phyloP scores from a whole-genome alignment of 306 rosid genomes.

The Casuarina glauca region DNA sequence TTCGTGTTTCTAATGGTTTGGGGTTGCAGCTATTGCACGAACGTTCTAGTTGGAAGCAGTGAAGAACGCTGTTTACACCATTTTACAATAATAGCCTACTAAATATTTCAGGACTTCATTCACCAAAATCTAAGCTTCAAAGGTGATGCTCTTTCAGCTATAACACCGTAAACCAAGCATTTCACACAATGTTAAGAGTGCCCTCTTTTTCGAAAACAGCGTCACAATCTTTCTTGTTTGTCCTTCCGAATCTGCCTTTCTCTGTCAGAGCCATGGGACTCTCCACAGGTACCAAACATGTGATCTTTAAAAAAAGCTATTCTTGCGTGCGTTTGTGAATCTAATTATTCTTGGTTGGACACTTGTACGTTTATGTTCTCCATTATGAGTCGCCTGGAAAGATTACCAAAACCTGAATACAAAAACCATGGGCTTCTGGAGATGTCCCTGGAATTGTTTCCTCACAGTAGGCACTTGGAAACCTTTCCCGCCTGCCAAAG shows the following conservation, averaged over 20 bases:
- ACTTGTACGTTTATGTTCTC: neutral
- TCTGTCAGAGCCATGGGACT: neutral
- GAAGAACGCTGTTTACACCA: neutral
- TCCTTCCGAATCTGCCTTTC: neutral
- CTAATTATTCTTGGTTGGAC: neutral
- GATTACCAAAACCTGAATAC: conserved; percentile 9
- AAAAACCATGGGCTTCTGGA: conserved; percentile 43
- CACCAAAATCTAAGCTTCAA: conserved; percentile 18
- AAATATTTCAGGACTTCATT: conserved; percentile 17
- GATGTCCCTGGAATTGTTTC: conserved; percentile 25
- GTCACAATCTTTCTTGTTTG: neutral
- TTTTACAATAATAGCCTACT: no score
- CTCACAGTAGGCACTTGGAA: neutral
- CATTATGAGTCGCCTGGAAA: conserved; percentile 16
- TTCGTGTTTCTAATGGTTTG: no score
- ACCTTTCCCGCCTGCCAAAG: neutral
- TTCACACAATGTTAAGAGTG: neutral
- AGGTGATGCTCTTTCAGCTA: conserved; percentile 4
- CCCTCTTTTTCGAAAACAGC: neutral
- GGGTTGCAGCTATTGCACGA: no score
- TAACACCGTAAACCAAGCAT: neutral
- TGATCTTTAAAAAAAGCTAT: conserved; percentile 8
- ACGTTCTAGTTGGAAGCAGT: no score
- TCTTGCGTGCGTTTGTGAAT: neutral
- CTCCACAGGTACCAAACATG: conserved; percentile 17